These are phyloP conservation scores for Corrigiola litoralis DNA, from an alignment of 179 eudicot species.

Conservation along the genomic window DNA sequence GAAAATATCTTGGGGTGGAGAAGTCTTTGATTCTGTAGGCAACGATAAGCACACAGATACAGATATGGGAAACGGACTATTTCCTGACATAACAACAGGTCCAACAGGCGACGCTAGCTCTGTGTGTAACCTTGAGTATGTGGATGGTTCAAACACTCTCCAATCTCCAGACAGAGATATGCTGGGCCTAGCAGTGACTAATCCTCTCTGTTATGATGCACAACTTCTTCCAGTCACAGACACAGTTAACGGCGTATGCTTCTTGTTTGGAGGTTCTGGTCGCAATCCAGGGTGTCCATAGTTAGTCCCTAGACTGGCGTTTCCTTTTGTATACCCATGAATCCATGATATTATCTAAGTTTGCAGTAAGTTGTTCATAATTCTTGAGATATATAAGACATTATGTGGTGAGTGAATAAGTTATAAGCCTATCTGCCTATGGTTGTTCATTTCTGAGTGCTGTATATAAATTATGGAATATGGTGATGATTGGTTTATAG, in stretches of 20 bases:
- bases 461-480: too few relatives aligned
- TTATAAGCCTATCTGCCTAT: too few relatives aligned
- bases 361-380: too few relatives aligned
- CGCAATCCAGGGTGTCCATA: conserved; percentile 8
- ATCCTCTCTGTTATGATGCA: conserved; percentile 13
- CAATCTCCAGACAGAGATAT: background rate
- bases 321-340: too few relatives aligned
- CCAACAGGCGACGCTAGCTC: background rate
- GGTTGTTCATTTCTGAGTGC: too few relatives aligned
- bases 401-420: too few relatives aligned
- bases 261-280: conserved; percentile 15
- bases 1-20: conserved; percentile 4
- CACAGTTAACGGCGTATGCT: background rate
- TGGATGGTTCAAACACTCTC: background rate
- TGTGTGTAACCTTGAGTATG: conserved; percentile 4
- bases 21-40: conserved; percentile 8
- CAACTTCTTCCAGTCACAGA: background rate
- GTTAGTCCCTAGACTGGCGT: too few relatives aligned
- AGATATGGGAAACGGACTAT: conserved; percentile 14
- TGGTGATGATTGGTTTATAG: too few relatives aligned
- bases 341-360: too few relatives aligned
- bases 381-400: too few relatives aligned
- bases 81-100: background rate
- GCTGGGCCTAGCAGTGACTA: background rate
- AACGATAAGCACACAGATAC: background rate